Conservation (phyloP, 768 basidiomycete species). For the Filobasidium wieringae region DNA sequence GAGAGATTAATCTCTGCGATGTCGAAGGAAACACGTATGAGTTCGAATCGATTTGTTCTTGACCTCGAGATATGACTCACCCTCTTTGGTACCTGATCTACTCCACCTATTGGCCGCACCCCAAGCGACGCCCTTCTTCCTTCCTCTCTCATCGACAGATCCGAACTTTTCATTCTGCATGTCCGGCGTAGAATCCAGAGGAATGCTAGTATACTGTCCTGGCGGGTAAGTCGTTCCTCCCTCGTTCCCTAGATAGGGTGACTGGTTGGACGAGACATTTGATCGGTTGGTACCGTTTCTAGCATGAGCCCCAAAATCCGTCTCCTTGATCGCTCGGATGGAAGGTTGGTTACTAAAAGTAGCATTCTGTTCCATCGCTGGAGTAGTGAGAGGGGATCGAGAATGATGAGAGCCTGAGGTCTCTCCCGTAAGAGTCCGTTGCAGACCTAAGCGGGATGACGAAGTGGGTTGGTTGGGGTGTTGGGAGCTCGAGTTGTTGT, state of each 20-base stretch:
- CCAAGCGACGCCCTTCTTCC: conserved; percentile 5
- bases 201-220: conserved; percentile 2
- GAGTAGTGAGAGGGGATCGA: conserved; percentile 1
- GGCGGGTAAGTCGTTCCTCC: background rate
- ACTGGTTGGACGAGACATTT: background rate
- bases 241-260: background rate
- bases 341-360: no score
- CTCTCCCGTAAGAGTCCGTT: background rate
- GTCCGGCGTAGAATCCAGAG: background rate
- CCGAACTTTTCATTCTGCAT: conserved; percentile 1
- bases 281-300: background rate
- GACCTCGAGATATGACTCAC: background rate
- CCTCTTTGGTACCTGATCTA: conserved; percentile 1
- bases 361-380: background rate
- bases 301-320: background rate
- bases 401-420: conserved; percentile 2
- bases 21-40: background rate
- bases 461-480: background rate
- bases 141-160: background rate
- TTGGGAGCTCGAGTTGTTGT: no score
- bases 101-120: conserved; percentile 5
- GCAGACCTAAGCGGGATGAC: background rate
- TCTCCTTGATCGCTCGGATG: background rate
- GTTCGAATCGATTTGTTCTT: background rate
- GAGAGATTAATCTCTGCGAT: background rate